phyloP scores from a whole-genome alignment of 345 rosid species.

The Luvunga scandens region DNA sequence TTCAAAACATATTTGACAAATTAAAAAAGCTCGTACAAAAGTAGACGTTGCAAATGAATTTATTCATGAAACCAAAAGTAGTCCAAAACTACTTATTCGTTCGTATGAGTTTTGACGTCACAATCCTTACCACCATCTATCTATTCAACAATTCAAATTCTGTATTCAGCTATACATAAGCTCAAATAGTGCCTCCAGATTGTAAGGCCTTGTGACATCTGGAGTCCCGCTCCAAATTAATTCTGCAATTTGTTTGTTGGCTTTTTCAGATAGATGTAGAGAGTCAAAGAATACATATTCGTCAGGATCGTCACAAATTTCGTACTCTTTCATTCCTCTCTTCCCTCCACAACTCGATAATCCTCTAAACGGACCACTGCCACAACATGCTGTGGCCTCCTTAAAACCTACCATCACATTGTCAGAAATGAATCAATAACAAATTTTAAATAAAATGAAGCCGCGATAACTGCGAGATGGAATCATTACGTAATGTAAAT shows the following conservation, averaged over 20 bases:
- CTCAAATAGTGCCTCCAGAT: slow-evolving; percentile 19
- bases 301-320: slow-evolving; percentile 16
- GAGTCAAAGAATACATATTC: slow-evolving; percentile 39
- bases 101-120: no score
- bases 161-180: not conserved
- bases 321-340: slow-evolving; percentile 8
- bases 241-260: slow-evolving; percentile 29
- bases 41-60: no score
- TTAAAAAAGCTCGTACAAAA: no score
- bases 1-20: no score
- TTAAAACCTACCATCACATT: slow-evolving; percentile 17
- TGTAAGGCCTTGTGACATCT: slow-evolving; percentile 11
- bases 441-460: no score
- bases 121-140: no score
- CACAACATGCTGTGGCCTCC: slow-evolving; percentile 17
- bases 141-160: not conserved
- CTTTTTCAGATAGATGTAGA: slow-evolving; percentile 32
- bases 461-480: no score
- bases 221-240: slow-evolving; percentile 37
- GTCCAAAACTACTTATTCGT: no score
- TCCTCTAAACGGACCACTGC: slow-evolving; percentile 10
- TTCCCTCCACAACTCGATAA: slow-evolving; percentile 12
- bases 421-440: no score
- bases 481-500: no score
- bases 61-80: no score